Conservation (phyloP, 192 early-diverging fungal genomes). For the Gryganskiella cystojenkinii region DNA sequence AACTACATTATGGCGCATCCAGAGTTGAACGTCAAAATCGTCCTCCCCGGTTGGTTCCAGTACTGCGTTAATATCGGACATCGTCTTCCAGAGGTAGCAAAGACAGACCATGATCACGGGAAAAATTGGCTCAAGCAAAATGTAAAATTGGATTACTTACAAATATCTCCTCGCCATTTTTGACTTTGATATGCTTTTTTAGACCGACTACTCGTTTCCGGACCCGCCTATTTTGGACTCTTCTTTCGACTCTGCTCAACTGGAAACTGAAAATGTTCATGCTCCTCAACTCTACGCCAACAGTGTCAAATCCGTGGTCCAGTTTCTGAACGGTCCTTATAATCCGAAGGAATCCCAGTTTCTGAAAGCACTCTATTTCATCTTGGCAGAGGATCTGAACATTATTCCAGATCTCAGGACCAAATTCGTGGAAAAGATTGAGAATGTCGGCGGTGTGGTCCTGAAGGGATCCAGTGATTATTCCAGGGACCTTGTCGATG, state of each 20-base stretch:
- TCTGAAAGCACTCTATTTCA: conserved; percentile 8
- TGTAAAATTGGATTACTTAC: no score
- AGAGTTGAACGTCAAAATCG: conserved; percentile 62
- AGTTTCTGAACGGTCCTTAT: conserved; percentile 27
- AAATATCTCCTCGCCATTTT: no score
- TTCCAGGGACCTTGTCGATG: conserved; percentile 20
- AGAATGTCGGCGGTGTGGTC: conserved; percentile 22
- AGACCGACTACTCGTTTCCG: conserved; percentile 46
- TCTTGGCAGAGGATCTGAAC: conserved; percentile 21
- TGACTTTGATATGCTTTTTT: no score
- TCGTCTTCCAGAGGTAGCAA: conserved; percentile 60
- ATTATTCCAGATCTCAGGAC: conserved; percentile 15
- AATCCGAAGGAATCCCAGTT: background rate
- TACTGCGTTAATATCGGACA: conserved; percentile 67
- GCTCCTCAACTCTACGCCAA: conserved; percentile 36
- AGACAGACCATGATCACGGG: conserved; percentile 54
- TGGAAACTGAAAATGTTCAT: background rate
- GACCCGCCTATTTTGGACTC: conserved; percentile 36
- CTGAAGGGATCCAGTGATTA: conserved; percentile 11
- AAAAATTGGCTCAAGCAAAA: no score
- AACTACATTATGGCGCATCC: conserved; percentile 53
- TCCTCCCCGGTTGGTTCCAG: conserved; percentile 83
- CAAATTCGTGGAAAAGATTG: conserved; percentile 24
- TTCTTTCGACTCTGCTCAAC: background rate
- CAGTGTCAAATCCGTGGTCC: conserved; percentile 16